Conservation (phyloP, 495 filamentous ascomycete species). For the Xylaria acuta region DNA sequence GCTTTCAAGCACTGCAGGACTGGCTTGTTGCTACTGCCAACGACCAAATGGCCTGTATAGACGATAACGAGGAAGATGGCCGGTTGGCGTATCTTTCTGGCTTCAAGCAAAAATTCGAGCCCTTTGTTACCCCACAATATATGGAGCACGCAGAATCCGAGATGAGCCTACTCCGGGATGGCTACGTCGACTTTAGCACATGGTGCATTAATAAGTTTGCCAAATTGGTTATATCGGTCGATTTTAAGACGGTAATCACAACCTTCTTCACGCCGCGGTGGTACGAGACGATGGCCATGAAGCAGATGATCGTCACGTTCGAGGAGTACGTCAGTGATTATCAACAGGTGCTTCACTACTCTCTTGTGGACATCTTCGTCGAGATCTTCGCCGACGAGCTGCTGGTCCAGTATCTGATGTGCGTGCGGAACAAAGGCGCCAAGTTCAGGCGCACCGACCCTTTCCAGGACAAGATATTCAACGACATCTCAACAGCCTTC, state of each 20-base stretch:
- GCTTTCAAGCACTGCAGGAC: slow-evolving; percentile 81
- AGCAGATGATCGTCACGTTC: slow-evolving; percentile 88
- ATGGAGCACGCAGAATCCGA: slow-evolving; percentile 73
- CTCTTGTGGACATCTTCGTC: slow-evolving; percentile 84
- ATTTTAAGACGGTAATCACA: slow-evolving; percentile 79
- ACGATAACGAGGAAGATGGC: slow-evolving; percentile 77
- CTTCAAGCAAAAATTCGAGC: slow-evolving; percentile 79
- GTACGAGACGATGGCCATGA: slow-evolving; percentile 83
- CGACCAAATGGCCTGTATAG: slow-evolving; percentile 97
- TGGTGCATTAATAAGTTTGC: slow-evolving; percentile 89
- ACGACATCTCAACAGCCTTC: slow-evolving; percentile 86
- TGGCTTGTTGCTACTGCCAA: slow-evolving; percentile 98
- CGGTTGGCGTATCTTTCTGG: slow-evolving; percentile 77
- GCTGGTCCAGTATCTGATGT: slow-evolving; percentile 82
- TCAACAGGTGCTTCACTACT: slow-evolving; percentile 76
- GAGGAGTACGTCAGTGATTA: slow-evolving; percentile 94
- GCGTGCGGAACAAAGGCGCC: slow-evolving; percentile 86
- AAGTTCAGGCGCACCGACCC: slow-evolving; percentile 85
- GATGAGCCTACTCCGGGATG: slow-evolving; percentile 76
- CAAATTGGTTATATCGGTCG: slow-evolving; percentile 80
- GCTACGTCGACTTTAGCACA: slow-evolving; percentile 91
- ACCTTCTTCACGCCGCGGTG: slow-evolving; percentile 91
- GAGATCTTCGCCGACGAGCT: slow-evolving; percentile 92
- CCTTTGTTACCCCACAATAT: slow-evolving; percentile 81
- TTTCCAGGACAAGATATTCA: slow-evolving; percentile 87